Evolutionary conservation across 352 stramenopile species (phyloP).

Genomic region (Phytophthora parvispora): DNA sequence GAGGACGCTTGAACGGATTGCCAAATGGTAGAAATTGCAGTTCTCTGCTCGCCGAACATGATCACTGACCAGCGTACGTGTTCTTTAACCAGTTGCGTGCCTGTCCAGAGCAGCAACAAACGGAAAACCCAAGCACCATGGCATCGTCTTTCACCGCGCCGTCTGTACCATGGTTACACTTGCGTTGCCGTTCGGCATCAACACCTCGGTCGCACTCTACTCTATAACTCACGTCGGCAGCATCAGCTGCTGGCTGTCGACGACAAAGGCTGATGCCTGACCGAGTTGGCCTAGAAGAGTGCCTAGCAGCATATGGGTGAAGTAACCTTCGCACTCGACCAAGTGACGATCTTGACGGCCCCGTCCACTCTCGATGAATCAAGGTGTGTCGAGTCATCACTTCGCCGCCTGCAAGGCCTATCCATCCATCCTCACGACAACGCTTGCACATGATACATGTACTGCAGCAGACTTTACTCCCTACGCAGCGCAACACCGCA

Average conservation of each 20-base stretch:
- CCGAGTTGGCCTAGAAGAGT: background rate
- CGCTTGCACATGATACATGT: no score
- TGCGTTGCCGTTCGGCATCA: no score
- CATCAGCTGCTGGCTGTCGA: background rate
- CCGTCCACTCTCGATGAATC: constrained; percentile 12
- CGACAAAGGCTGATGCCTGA: background rate
- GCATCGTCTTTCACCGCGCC: background rate
- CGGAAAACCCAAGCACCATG: background rate
- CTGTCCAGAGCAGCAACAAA: no score
- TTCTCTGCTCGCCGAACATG: background rate
- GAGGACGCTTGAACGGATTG: no score
- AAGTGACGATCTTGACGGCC: constrained; percentile 5
- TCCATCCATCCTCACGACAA: background rate
- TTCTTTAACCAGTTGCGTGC: background rate
- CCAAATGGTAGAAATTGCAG: background rate
- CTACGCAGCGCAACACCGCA: background rate
- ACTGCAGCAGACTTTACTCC: no score
- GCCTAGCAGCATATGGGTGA: constrained; percentile 1
- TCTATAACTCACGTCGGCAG: no score
- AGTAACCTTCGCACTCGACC: background rate
- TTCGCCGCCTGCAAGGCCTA: background rate
- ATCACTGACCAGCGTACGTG: background rate
- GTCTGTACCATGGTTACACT: no score
- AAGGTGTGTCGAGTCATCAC: constrained; percentile 1
- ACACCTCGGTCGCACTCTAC: no score